Percentiles rank a stretch among this genome's conserved stretches.
Conservation (phyloP, 768 basidiomycete genomes). For the Serendipita vermifera region DNA sequence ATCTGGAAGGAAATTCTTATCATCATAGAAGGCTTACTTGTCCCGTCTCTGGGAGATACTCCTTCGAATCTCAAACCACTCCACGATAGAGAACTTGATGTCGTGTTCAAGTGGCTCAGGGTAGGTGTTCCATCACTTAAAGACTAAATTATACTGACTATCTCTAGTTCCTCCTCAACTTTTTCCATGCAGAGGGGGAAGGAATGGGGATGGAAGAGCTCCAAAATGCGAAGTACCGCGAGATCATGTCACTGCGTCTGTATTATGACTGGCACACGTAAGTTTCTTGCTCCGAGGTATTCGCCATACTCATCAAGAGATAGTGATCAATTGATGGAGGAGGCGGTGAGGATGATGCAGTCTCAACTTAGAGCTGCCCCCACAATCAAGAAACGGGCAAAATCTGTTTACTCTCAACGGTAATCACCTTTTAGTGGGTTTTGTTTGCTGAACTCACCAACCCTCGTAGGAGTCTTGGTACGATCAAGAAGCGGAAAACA, state of each 20-base stretch:
- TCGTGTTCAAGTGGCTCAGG: constrained; percentile 98
- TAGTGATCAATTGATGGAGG: constrained; percentile 80
- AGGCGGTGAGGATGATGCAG: constrained; percentile 93
- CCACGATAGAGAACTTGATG: constrained; percentile 91
- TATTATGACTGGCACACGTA: constrained; percentile 97
- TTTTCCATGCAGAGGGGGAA: constrained; percentile 90
- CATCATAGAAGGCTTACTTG: constrained; percentile 74
- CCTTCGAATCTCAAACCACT: constrained; percentile 84
- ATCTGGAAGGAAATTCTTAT: constrained; percentile 93
- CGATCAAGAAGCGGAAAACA: constrained; percentile 86
- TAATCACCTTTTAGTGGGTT: no score
- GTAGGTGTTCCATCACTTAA: constrained; percentile 28
- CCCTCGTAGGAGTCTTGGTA: constrained; percentile 62
- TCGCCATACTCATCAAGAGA: not conserved
- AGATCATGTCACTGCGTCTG: constrained; percentile 74
- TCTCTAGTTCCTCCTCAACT: constrained; percentile 75
- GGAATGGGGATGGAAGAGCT: constrained; percentile 74
- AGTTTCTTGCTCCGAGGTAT: constrained; percentile 20
- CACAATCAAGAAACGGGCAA: constrained; percentile 73
- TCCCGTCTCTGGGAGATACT: constrained; percentile 78
- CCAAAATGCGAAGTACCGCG: constrained; percentile 91
- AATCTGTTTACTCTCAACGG: constrained; percentile 83
- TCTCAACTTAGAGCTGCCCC: constrained; percentile 62
- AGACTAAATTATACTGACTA: constrained; percentile 8
- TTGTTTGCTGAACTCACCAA: no score